phyloP scores from a whole-genome alignment of 2,329 filamentous ascomycete genomes.

The Sporothrix globosa region DNA sequence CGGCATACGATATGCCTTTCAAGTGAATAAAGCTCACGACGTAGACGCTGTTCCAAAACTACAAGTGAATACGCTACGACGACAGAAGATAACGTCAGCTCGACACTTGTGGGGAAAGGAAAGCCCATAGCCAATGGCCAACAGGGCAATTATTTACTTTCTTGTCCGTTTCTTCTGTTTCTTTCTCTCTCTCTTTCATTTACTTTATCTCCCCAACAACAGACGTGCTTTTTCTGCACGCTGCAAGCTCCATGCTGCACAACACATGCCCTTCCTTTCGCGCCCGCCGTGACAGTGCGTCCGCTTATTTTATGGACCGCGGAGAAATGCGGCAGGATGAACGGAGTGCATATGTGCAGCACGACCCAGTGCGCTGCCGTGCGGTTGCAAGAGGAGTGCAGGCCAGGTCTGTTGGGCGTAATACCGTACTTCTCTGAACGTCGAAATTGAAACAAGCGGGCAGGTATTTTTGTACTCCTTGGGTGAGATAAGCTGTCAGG shows the following conservation, averaged over 20 bases:
- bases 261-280: neutral
- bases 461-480: neutral
- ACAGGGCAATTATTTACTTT: neutral
- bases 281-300: slow-evolving; percentile 21
- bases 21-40: too few species aligned
- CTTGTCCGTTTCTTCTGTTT: neutral
- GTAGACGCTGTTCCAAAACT: too few species aligned
- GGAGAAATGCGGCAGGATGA: neutral
- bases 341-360: neutral
- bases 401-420: neutral
- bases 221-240: neutral
- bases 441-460: too few species aligned
- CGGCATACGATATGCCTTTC: too few species aligned
- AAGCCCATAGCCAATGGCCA: neutral
- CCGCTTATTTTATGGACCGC: slow-evolving; percentile 4
- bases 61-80: neutral
- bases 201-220: slow-evolving; percentile 19
- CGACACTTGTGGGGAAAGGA: neutral
- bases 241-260: neutral
- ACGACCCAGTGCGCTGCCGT: slow-evolving; percentile 22
- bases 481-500: neutral
- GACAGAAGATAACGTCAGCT: slow-evolving; percentile 1
- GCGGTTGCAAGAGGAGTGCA: neutral
- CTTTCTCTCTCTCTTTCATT: neutral
- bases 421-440: too few species aligned